Base-by-base conservation (phyloP, 805 yeast species). In the Saccharomycopsis fodiens region DNA sequence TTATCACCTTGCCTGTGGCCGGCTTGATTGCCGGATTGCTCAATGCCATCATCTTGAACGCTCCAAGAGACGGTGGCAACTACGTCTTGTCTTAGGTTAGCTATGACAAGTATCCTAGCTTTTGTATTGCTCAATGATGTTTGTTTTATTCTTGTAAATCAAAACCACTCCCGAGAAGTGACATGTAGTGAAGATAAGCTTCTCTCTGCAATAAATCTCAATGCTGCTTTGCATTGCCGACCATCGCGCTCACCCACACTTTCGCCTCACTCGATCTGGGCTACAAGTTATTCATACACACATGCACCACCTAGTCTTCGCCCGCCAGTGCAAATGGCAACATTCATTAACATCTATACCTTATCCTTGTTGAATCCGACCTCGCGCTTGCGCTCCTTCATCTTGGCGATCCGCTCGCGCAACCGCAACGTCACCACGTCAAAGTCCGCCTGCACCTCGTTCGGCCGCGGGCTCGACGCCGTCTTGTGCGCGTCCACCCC, bases 1-100 rank as follows among this genome's bases (percentile, higher is more conserved):
- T 82, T 36, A 56, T 82, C 41, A 83, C 91, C 16, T 66, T 83
- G 55, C 89, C 91, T 34, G 64, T 75, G 56, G 87, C 89, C 12
- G 89, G 88, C 49, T 54, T 82, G 29, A 69, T 83, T 54, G 79
- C 87, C 38, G 91, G 91, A 56, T 52, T 79, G 17, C 50, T 82
- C 34, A 77, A 73, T 53, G 87, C 74, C 35, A 76, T 82, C 42
- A 73, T 81, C 40, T 55, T 81, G 48, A 73, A 82, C 53, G 82
- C 89, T 41, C 87, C 88, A 48, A 63, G 64, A 51, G 62, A 57
- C 48, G 72, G 69, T 22, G 69, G 50, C 8, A 51, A 45, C 1
- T 69, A 68, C 44, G 13, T 15, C 13, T 29, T 41, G 25, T 22
- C 31, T 13, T 36, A 13, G 20, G 17, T 29, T 12, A 29, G 13